Base-by-base conservation (phyloP, 345 rosid species). In the Psidium guajava region DNA sequence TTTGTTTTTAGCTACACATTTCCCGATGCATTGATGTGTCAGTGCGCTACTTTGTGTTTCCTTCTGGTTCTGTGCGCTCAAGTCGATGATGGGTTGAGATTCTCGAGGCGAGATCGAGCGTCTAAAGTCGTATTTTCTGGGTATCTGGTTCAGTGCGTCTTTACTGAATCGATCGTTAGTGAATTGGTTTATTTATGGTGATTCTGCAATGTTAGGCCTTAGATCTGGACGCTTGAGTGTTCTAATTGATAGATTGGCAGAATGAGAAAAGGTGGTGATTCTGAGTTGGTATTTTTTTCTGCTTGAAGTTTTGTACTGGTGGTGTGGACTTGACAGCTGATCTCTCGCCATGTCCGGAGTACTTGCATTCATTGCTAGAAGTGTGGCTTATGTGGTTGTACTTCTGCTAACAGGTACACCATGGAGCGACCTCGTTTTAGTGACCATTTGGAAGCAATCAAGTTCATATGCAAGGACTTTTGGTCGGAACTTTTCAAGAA, bases 401-500 rank as follows among this genome's bases (percentile, higher is more conserved):
- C 42, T 75, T 75, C 4, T 75, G 32, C 21, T 15, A 14, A 69
- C 86, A 97, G 98, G 87, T 97, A 97, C 87, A 95, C 99, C 2
- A 93, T 97, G 97, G 99, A 97, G 87, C 93, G 98, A 81, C 98
- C 98, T 28, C 91, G 98, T 58, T 97, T 97, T 90, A 90, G 86
- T 81, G 98, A 97, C 87, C 98, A 97, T 92, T 88, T 97, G 13
- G 99, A 97, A 87, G 99, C 99, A 53, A 97, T 96, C 88, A 97
- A 97, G 93, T 96, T 96, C 91, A 97, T 97, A 85, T 97, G 98
- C 93, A 97, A 97, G 89, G 99, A 97, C 86, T 97, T 97, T 90
- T 97, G 99, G 99, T 94, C 98, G 6, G 98, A 96, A 90, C 85
- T 97, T 82, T 97, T 97, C 91, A 97, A 97, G 95, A 97, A 98